Evolutionary conservation across 192 early-diverging fungal species (phyloP), one percentile per base, ranked within the genome.

Genomic region (Linnemannia hyalina): DNA sequence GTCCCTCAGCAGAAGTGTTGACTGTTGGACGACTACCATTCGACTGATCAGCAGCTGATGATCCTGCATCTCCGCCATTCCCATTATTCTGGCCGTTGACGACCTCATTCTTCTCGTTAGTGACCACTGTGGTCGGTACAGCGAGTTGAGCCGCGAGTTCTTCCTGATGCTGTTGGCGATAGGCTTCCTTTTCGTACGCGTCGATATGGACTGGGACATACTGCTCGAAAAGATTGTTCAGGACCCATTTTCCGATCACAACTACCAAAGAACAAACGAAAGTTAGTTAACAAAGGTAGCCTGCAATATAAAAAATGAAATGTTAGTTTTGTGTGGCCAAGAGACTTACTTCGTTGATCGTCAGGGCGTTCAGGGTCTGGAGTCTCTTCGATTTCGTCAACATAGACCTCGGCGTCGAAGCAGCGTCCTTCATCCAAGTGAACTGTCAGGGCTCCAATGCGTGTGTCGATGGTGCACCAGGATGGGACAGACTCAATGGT

Each of bases 391-490:
- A 93, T 88, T 78, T 97, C 95, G 73, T 99, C 97, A 9, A 94
- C 92, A 80, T 99, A 98, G 65, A 98, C 92, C 87, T 99, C 97
- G 71, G 95, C 95, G 69, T 97, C 96, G 91, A 95, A 97, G 80
- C 94, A 96, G 70, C 90, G 90, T 16, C 74, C 84, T 80, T 97
- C 94, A 38, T 97, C 95, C 82, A 99, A 77, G 82, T 98, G 97
- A 7, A 99, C 94, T 7, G 96, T 96, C 41, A 99, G 85, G 10
- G 93, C 93, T 49, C 98, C 98, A 63, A 96, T 96, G 54, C 96
- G 95, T 11, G 95, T 98, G 88, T 99, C 97, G 16, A 99, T 92
- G 1, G 94, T 88, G 89, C 98, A 99, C 99, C 99, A 99, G 44
- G 95, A 91, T 40, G 94, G 93, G 26, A 97, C 93, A 36, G 94